Evolutionary conservation across 108 stramenopile genomes (phyloP).

Genomic region (Cylindrotheca fusiformis): DNA sequence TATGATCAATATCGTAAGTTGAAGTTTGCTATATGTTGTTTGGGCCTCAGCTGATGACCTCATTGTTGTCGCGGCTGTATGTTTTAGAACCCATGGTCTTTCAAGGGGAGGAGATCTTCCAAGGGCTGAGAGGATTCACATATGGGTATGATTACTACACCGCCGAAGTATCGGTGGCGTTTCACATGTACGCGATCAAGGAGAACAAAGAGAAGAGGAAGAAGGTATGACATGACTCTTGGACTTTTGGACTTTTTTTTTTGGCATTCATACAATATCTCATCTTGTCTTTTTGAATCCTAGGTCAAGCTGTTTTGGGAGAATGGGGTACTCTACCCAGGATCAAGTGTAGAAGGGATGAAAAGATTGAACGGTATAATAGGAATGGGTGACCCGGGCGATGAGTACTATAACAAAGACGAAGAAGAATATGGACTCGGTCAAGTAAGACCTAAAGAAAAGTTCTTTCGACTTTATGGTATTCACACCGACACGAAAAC

Average conservation of each 20-base stretch:
- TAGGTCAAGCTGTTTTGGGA: constrained; percentile 87
- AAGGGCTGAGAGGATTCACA: constrained; percentile 81
- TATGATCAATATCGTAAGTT: constrained; percentile 78
- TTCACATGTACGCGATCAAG: constrained; percentile 82
- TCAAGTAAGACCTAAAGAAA: constrained; percentile 59
- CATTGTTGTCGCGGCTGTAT: too few species aligned
- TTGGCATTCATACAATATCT: too few species aligned
- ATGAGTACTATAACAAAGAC: constrained; percentile 49
- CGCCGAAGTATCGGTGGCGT: constrained; percentile 68
- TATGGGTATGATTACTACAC: constrained; percentile 87
- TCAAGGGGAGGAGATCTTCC: constrained; percentile 84
- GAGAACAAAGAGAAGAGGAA: constrained; percentile 55
- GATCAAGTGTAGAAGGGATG: constrained; percentile 66
- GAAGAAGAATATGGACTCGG: constrained; percentile 77
- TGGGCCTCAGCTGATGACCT: too few species aligned
- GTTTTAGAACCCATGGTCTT: constrained; percentile 31
- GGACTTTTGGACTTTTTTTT: too few species aligned
- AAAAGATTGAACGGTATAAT: constrained; percentile 81
- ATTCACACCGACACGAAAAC: constrained; percentile 76
- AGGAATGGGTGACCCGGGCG: constrained; percentile 58
- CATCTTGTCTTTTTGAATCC: too few species aligned
- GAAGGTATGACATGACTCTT: too few species aligned
- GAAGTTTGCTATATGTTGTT: constrained; percentile 20
- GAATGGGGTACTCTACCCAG: constrained; percentile 57
- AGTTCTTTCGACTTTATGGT: constrained; percentile 79